phyloP scores from a whole-genome alignment of 345 rosid genomes.

The Laguncularia racemosa region DNA sequence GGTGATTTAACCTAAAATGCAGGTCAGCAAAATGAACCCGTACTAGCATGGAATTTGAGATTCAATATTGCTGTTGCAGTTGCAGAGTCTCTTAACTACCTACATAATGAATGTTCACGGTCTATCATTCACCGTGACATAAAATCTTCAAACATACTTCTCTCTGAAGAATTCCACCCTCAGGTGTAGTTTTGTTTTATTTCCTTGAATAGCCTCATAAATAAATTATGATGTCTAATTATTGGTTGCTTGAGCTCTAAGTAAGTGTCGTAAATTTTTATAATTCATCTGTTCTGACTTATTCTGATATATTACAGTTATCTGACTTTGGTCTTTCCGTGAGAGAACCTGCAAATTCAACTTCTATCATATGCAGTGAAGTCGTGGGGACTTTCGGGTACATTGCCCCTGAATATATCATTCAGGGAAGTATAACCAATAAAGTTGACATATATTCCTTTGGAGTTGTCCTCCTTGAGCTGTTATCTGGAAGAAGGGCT shows the following conservation, averaged over 20 bases:
- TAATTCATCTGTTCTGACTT: not conserved
- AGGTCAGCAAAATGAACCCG: conserved; percentile 28
- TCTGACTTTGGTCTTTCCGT: conserved; percentile 94
- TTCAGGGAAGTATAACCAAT: conserved; percentile 88
- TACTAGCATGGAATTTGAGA: conserved; percentile 59
- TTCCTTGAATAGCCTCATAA: not conserved
- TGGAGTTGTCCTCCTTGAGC: conserved; percentile 84
- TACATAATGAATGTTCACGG: conserved; percentile 55
- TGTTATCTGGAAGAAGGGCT: conserved; percentile 75
- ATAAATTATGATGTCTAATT: not conserved
- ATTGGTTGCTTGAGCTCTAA: too few relatives aligned
- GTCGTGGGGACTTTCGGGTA: conserved; percentile 95
- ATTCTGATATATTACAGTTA: conserved; percentile 34
- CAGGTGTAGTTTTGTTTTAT: conserved; percentile 37
- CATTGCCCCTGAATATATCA: conserved; percentile 93
- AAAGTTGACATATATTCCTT: conserved; percentile 89
- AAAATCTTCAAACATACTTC: conserved; percentile 88
- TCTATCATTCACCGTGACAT: conserved; percentile 90
- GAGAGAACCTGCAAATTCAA: conserved; percentile 61
- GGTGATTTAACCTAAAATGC: conserved; percentile 3
- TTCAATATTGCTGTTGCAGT: conserved; percentile 51
- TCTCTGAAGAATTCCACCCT: conserved; percentile 60
- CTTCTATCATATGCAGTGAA: conserved; percentile 47
- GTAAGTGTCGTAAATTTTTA: too few relatives aligned
- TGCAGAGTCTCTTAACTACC: conserved; percentile 65